Evolutionary conservation across 2,329 filamentous ascomycete species (phyloP), one percentile per base, ranked within the genome.

Genomic region (Aspergillus eucalypticola): DNA sequence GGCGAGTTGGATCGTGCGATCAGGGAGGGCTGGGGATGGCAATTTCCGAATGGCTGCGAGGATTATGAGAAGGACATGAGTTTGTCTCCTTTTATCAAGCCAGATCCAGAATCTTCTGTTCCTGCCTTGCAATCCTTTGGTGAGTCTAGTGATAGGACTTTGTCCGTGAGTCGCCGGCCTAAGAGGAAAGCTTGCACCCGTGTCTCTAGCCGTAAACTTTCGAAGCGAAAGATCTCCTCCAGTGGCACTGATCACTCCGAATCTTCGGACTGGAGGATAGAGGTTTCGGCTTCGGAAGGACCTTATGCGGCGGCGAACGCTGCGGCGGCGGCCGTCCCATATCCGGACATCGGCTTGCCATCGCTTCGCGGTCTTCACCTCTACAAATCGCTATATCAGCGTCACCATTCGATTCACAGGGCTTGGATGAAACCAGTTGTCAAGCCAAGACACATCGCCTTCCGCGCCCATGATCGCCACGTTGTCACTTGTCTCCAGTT

Each of bases 401-500:
- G 95, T 8, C 93, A 98, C 73, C 86, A 95, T 75, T 88, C 95
- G 76, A 96, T 99, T 64, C 88, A 91, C 50, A 88, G 90, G 73
- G 92, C 89, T 72, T 99, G 95, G 95, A 98, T 96, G 77, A 90
- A 87, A 62, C 80, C 85, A 51, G 90, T 92, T 54, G 85, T 92
- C 32, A 90, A 92, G 75, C 95, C 95, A 27, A 87, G 90, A 49
- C 95, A 99, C 69, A 89, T 99, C 60, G 95, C 95, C 4, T 98
- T 99, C 76, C 88, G 92, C n/a, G 95, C 95, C 5, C 95, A 99
- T 72, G 92, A 95, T 61, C 88, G 92, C 35, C 94, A 98, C 78
- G 95, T 99, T 62, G 96, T 99, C 55, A 99, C 95, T 15, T 99
- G 95, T 73, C 83, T 99, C 56, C 93, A 99, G 74, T 99, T 99